Conservation (phyloP, 148 eudicot species). For the Chenopodium album region DNA sequence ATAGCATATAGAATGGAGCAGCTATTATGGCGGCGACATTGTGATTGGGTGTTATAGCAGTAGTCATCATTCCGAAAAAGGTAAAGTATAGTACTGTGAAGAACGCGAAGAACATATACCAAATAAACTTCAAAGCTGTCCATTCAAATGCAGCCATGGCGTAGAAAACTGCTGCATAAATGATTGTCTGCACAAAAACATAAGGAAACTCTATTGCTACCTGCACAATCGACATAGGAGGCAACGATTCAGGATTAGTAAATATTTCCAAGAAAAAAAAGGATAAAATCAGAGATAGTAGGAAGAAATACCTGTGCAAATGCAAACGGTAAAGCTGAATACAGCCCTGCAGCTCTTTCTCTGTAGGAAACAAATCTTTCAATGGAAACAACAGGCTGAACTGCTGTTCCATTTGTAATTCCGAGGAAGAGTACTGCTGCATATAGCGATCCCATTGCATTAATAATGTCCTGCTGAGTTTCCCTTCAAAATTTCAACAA, state of each 20-base stretch:
- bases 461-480: conserved; percentile 72
- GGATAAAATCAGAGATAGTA: not conserved
- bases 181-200: conserved; percentile 76
- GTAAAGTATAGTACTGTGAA: conserved; percentile 93
- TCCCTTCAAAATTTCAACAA: conserved; percentile 42
- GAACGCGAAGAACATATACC: conserved; percentile 81
- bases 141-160: conserved; percentile 90
- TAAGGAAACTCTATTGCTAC: conserved; percentile 98
- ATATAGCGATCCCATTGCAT: conserved; percentile 96
- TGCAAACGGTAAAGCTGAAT: conserved; percentile 96
- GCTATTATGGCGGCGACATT: conserved; percentile 82
- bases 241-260: not conserved
- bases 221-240: conserved; percentile 38
- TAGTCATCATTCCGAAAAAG: conserved; percentile 97
- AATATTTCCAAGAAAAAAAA: not conserved
- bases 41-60: conserved; percentile 94
- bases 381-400: conserved; percentile 94
- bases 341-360: conserved; percentile 98
- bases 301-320: conserved; percentile 72
- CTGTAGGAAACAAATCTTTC: conserved; percentile 97
- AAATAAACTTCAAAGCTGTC: conserved; percentile 57
- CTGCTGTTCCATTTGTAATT: conserved; percentile 89
- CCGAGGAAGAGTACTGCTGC: conserved; percentile 90
- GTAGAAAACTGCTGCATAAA: conserved; percentile 76
- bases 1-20: conserved; percentile 96